Evolutionary conservation across 2,329 filamentous ascomycete genomes (phyloP).

Genomic region (Talaromyces sp.): DNA sequence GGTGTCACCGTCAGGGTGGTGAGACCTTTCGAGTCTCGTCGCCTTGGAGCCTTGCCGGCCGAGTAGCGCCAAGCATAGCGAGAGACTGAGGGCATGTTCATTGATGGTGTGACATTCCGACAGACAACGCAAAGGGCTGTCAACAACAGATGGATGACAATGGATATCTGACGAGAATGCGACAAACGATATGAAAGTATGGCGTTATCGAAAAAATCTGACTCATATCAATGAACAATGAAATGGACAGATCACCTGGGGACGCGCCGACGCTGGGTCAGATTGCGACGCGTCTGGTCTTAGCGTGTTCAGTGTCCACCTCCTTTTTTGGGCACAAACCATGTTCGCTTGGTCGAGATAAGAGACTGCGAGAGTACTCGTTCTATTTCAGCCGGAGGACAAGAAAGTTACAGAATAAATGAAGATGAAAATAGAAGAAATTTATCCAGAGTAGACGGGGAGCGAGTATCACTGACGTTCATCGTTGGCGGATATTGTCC

Average conservation of each 20-base stretch:
- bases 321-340: conserved; percentile 1
- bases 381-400: background rate
- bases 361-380: background rate
- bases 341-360: background rate
- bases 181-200: background rate
- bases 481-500: background rate
- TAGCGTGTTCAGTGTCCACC: background rate
- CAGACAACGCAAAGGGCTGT: background rate
- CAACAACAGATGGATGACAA: background rate
- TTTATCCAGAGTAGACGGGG: too few species aligned
- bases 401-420: background rate
- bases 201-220: background rate
- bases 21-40: background rate
- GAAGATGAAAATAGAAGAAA: background rate
- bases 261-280: conserved; percentile 1
- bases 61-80: conserved; percentile 5
- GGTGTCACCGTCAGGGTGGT: background rate
- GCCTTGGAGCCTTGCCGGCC: background rate
- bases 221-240: conserved; percentile 1
- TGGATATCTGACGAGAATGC: background rate
- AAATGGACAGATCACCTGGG: background rate
- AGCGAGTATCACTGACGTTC: background rate
- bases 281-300: conserved; percentile 9
- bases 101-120: background rate
- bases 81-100: background rate